Evolutionary conservation across 768 basidiomycete genomes (phyloP).

Genomic region (Tricholoma furcatifolium): DNA sequence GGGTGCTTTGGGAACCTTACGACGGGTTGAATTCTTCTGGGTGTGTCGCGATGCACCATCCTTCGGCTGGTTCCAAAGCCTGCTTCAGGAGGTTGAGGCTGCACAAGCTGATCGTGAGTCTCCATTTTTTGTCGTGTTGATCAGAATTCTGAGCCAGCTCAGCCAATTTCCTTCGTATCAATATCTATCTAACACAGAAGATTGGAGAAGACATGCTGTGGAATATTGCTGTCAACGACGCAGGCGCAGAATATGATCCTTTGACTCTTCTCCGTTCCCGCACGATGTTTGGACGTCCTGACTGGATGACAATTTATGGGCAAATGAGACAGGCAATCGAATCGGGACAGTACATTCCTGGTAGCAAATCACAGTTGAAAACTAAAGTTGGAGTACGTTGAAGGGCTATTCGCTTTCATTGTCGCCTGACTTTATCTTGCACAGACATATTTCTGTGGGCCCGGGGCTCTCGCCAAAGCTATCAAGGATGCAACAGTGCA

Average conservation of each 20-base stretch:
- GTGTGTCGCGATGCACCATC: conserved; percentile 91
- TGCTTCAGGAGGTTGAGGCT: conserved; percentile 85
- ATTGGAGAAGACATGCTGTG: conserved; percentile 84
- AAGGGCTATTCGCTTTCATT: conserved; percentile 1
- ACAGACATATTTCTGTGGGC: conserved; percentile 90
- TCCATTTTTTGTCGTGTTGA: background rate
- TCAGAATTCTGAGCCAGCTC: conserved; percentile 13
- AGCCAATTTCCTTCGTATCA: conserved; percentile 93
- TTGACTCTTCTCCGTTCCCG: conserved; percentile 85
- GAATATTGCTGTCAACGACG: conserved; percentile 89
- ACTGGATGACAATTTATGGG: conserved; percentile 82
- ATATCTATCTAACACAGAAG: conserved; percentile 87
- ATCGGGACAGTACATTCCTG: conserved; percentile 77
- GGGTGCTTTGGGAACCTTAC: conserved; percentile 74
- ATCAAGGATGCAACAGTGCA: conserved; percentile 71
- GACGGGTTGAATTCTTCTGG: conserved; percentile 95
- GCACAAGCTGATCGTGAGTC: conserved; percentile 85
- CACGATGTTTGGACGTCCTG: conserved; percentile 90
- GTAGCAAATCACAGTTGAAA: conserved; percentile 73
- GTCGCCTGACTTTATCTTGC: conserved; percentile 14
- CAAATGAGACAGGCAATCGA: conserved; percentile 79
- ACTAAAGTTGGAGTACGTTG: conserved; percentile 78
- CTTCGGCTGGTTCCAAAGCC: conserved; percentile 95
- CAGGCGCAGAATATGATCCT: conserved; percentile 83
- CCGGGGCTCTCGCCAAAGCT: conserved; percentile 67